Conservation (phyloP, 2,329 filamentous ascomycete species). For the Penicillium italicum region DNA sequence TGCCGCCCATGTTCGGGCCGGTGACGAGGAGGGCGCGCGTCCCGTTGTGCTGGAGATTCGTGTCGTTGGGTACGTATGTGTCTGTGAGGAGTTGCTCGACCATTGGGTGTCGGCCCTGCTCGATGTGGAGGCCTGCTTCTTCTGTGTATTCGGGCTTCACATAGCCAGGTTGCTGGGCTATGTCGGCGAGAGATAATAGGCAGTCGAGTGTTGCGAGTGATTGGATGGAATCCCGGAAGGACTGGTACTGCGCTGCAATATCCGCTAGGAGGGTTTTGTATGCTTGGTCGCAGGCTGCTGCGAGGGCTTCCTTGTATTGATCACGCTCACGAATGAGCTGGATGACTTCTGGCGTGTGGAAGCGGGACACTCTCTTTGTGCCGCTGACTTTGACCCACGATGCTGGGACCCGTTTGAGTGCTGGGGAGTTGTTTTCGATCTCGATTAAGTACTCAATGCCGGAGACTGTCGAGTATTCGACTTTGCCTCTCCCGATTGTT, state of each 20-base stretch:
- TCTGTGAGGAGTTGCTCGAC: constrained; percentile 85
- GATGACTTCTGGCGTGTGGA: constrained; percentile 89
- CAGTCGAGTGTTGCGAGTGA: constrained; percentile 85
- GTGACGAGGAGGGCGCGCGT: constrained; percentile 82
- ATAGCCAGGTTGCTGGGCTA: constrained; percentile 85
- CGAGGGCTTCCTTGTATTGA: constrained; percentile 89
- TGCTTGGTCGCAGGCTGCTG: constrained; percentile 83
- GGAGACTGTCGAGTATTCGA: constrained; percentile 77
- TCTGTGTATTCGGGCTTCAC: constrained; percentile 68
- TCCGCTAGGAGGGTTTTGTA: constrained; percentile 68
- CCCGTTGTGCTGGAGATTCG: constrained; percentile 62
- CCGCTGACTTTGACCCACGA: constrained; percentile 94
- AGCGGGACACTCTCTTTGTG: constrained; percentile 86
- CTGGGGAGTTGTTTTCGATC: constrained; percentile 66
- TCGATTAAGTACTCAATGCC: constrained; percentile 96
- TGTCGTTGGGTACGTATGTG: constrained; percentile 87
- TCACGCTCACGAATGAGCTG: constrained; percentile 80
- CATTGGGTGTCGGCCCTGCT: constrained; percentile 84
- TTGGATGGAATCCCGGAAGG: constrained; percentile 82
- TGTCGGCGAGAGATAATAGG: constrained; percentile 76
- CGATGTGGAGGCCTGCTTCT: constrained; percentile 65
- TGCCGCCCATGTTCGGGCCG: constrained; percentile 98
- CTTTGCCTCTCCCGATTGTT: constrained; percentile 67
- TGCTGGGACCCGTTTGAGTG: constrained; percentile 82
- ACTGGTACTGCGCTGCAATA: constrained; percentile 80